These are phyloP conservation scores for Aspergillaceae sp. DNA, from an alignment of 2,329 filamentous ascomycete species.

Conservation along the genomic window DNA sequence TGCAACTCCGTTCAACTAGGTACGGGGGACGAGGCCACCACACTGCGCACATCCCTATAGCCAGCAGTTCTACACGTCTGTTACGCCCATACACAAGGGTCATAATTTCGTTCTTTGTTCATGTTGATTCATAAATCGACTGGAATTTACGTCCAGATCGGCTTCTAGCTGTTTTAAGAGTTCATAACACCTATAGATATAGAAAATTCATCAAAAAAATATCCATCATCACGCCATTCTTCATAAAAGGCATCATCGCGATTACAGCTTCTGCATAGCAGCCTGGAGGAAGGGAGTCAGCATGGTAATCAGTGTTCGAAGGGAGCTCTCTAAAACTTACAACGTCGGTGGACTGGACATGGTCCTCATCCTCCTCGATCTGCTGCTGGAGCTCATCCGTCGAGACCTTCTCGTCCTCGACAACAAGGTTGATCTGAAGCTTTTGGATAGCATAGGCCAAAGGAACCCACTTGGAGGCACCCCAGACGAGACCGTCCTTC, in stretches of 20 bases:
- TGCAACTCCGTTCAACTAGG: neutral
- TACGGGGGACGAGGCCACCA: conserved; percentile 1
- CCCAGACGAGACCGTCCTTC: conserved; percentile 94
- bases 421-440: conserved; percentile 95
- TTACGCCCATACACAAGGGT: neutral
- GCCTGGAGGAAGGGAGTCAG: conserved; percentile 28
- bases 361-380: conserved; percentile 83
- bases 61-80: neutral
- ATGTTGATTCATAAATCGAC: conserved; percentile 21
- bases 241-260: conserved; percentile 22
- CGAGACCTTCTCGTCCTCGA: conserved; percentile 95
- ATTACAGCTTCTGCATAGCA: conserved; percentile 89
- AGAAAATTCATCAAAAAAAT: conserved; percentile 22
- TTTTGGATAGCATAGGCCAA: conserved; percentile 98
- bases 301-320: conserved; percentile 3
- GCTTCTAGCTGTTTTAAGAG: conserved; percentile 20
- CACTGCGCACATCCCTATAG: neutral
- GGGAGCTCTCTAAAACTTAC: conserved; percentile 34
- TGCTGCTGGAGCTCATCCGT: conserved; percentile 75
- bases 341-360: conserved; percentile 90
- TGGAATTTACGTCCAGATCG: conserved; percentile 13
- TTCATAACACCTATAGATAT: conserved; percentile 28
- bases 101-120: conserved; percentile 11
- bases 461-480: conserved; percentile 76
- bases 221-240: conserved; percentile 27